Evolutionary conservation across 2,329 filamentous ascomycete species (phyloP).

Genomic region (Fusarium marasasianum): DNA sequence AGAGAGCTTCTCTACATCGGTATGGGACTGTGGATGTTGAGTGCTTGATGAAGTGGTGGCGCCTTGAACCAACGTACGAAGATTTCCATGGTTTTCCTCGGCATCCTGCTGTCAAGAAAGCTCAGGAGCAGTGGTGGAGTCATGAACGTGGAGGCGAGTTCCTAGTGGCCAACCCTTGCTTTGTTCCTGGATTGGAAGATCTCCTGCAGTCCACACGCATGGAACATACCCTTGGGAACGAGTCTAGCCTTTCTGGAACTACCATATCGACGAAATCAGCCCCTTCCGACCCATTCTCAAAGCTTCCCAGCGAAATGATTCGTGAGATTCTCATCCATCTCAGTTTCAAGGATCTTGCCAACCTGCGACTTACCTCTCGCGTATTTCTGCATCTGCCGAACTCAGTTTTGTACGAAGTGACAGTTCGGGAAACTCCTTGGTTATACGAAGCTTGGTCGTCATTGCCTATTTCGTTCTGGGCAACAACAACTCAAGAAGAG

Average conservation of each 20-base stretch:
- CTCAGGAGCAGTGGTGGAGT: constrained; percentile 13
- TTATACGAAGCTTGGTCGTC: constrained; percentile 31
- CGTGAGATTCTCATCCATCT: constrained; percentile 15
- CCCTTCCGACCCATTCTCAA: background rate
- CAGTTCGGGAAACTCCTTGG: constrained; percentile 23
- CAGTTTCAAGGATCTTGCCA: constrained; percentile 12
- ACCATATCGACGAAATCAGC: fast-evolving
- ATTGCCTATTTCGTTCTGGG: constrained; percentile 25
- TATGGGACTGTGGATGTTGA: constrained; percentile 29
- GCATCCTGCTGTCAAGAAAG: background rate
- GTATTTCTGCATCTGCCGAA: constrained; percentile 20
- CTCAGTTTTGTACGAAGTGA: background rate
- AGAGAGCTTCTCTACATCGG: constrained; percentile 32
- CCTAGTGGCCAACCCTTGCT: constrained; percentile 36
- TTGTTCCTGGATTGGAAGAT: constrained; percentile 9
- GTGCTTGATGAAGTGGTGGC: constrained; percentile 28
- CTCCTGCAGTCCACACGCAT: background rate
- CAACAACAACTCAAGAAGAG: constrained; percentile 14
- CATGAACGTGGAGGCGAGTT: constrained; percentile 24
- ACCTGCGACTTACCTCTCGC: constrained; percentile 18
- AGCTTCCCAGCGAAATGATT: constrained; percentile 21
- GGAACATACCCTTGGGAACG: background rate
- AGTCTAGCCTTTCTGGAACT: background rate
- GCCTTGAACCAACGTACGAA: background rate
- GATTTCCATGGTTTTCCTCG: constrained; percentile 9